Conservation (phyloP, 2,329 filamentous ascomycete species). For the Pyricularia pennisetigena region DNA sequence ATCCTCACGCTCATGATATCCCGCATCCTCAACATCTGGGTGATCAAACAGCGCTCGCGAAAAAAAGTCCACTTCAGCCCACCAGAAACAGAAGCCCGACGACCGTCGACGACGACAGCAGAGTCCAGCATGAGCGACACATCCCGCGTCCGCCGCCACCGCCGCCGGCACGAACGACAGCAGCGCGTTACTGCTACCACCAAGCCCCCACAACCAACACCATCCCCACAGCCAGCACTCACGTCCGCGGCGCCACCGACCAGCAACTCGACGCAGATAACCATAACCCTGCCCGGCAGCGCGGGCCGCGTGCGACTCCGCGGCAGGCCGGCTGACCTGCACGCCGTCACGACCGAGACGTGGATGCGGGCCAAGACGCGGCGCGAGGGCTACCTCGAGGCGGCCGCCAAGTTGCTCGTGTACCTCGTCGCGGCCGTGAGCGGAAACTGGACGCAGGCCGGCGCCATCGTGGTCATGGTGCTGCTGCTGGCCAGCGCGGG, state of each 20-base stretch:
- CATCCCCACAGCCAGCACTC: constrained; percentile 1
- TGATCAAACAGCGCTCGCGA: constrained; percentile 40
- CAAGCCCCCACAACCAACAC: constrained; percentile 5
- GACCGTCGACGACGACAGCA: not conserved
- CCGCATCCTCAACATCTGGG: constrained; percentile 44
- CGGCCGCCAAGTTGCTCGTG: constrained; percentile 44
- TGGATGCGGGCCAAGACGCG: constrained; percentile 45
- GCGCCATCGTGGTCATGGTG: constrained; percentile 38
- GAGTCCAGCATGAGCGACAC: constrained; percentile 7
- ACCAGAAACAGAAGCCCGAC: constrained; percentile 1
- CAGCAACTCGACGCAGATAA: constrained; percentile 11
- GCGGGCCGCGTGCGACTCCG: constrained; percentile 41
- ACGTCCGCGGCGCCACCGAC: constrained; percentile 6
- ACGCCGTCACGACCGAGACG: constrained; percentile 45
- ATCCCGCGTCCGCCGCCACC: constrained; percentile 10
- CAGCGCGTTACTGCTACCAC: not conserved
- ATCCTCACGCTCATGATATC: constrained; percentile 40
- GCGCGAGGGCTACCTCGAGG: constrained; percentile 40
- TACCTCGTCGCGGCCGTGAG: constrained; percentile 46
- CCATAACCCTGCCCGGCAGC: constrained; percentile 22
- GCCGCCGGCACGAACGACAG: constrained; percentile 8
- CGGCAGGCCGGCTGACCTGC: constrained; percentile 44
- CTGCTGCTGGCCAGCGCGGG: constrained; percentile 42
- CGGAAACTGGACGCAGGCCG: constrained; percentile 43
- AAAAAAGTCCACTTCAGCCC: constrained; percentile 4